Base-by-base conservation (phyloP, 192 early-diverging fungal genomes). In the Backusella psychrophila region DNA sequence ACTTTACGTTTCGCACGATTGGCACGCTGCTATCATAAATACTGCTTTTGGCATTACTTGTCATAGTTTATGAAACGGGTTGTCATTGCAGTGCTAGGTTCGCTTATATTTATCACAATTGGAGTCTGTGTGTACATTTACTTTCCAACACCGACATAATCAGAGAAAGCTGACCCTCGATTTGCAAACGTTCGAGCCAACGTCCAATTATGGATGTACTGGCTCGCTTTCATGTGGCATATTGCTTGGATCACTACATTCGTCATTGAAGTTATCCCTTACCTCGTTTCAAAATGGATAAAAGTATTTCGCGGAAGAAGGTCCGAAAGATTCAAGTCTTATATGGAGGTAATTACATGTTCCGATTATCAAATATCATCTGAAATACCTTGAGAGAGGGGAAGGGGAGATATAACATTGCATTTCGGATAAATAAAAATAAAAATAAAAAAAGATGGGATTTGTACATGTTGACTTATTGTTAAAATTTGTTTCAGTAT, bases 191-290 rank as follows among this genome's bases (percentile, higher is more conserved):
- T 77, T 17, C 71, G 80, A 21, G 69, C 29, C 44, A 76, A 81
- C 26, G 71, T 81, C 39, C 80, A 77, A 26, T 49, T 65, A 8
- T 81, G 80, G 80, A 73, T 81, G 71, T 77, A 71, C 41, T 81
- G 80, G 75, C 63, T 75, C 2, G 80, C 80, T 15, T 70, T 81
- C 29, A 81, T 81, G 72, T 77, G 80, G 80, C 72, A 70, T 36
- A 77, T 77, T 49, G 73, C 71, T 6, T 81, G 80, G 80, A 29
- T 77, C 19, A 81, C 76, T 44, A 71, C 66, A 15, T 31, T 81
- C n/a, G 36, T 77, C 39, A 71, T 81, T 44, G 80, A 81, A 71
- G 29, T 75, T 4, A 12, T 81, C 9, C 80, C 80, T 17, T 77
- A 68, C 14, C 4, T 72, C 7, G 72, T 74, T 19, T 76, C 72